phyloP scores from a whole-genome alignment of 1,284 basidiomycete species.

The Trichosporon coremiiforme region DNA sequence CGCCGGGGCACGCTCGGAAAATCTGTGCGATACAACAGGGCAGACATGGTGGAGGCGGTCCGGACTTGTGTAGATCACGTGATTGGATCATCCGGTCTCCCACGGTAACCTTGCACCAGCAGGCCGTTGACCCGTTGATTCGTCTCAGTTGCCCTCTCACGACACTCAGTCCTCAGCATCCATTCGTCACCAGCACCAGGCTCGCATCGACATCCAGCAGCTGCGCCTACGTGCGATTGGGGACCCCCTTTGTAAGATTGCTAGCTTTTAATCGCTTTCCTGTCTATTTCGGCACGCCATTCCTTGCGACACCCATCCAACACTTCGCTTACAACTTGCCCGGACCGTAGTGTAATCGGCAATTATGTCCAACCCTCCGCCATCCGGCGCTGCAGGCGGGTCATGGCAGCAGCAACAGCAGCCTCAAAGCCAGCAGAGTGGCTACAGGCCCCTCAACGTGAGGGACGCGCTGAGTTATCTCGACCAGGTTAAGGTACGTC shows the following conservation, averaged over 20 bases:
- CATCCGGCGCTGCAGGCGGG: conserved; percentile 26
- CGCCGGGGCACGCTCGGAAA: background rate
- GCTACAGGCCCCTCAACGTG: conserved; percentile 56
- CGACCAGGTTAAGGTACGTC: conserved; percentile 81
- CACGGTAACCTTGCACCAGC: background rate
- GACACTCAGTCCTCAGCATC: conserved; percentile 18
- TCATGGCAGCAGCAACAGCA: conserved; percentile 23
- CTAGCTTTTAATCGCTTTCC: background rate
- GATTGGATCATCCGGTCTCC: background rate
- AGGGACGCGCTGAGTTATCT: conserved; percentile 93
- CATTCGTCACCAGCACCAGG: background rate
- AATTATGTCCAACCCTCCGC: conserved; percentile 31
- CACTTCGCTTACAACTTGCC: conserved; percentile 2
- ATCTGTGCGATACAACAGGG: background rate
- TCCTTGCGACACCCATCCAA: background rate
- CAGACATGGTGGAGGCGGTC: background rate
- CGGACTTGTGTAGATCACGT: background rate
- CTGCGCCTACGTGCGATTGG: conserved; percentile 2
- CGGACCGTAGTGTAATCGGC: background rate
- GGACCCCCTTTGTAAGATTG: background rate
- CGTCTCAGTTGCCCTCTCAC: background rate
- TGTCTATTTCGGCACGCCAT: background rate
- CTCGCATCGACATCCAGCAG: conserved; percentile 17
- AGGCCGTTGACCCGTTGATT: conserved; percentile 16
- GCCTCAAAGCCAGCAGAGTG: conserved; percentile 23